Evolutionary conservation across 73 alveolate species (phyloP), one percentile per base, ranked within the genome.

Genomic region (Paramecium pentaurelia): DNA sequence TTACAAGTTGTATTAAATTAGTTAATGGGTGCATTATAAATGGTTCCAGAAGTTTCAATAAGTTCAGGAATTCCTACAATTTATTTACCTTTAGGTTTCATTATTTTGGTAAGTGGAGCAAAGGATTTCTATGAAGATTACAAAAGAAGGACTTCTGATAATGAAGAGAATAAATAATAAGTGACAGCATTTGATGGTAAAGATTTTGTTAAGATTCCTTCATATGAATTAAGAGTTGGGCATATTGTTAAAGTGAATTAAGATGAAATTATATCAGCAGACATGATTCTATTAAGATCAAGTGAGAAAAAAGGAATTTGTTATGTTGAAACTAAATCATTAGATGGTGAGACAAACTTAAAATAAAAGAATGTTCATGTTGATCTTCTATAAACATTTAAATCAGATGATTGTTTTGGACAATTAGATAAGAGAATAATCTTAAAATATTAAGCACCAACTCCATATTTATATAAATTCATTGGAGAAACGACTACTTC

Each of bases 321-420:
- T 92, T 97, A 93, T 88, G 96, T 98, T 20, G 99, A 98, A 86
- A 97, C 99, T 7, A 98, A 97, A 68, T 96, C 98, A 47, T 92
- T 98, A 25, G 99, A 98, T 95, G 99, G 99, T 36, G 99, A 98
- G 90, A 98, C 98, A 45, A 98, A 96, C 77, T 86, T 98, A 71
- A 98, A 98, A 89, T 94, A 95, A 40, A 97, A 97, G 54, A 89
- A 89, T 71, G 94, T 83, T 11, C 90, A 89, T 12, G 58, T 51
- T 6, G 94, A 89, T 42, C 58, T 45, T 8, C 54, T 58, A 12
- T 42, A 71, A 18, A 89, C 44, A 6, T 89, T 47, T 40, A 40
- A 42, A 25, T 58, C 80, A 30, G 94, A 71, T 40, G 94, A 89
- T 4, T 45, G 83, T 49, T 80, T 80, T 71, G 88, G 88, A 45